Evolutionary conservation across 2,329 filamentous ascomycete species (phyloP), one percentile per base, ranked within the genome.

Genomic region (Lizonia empirigonia): DNA sequence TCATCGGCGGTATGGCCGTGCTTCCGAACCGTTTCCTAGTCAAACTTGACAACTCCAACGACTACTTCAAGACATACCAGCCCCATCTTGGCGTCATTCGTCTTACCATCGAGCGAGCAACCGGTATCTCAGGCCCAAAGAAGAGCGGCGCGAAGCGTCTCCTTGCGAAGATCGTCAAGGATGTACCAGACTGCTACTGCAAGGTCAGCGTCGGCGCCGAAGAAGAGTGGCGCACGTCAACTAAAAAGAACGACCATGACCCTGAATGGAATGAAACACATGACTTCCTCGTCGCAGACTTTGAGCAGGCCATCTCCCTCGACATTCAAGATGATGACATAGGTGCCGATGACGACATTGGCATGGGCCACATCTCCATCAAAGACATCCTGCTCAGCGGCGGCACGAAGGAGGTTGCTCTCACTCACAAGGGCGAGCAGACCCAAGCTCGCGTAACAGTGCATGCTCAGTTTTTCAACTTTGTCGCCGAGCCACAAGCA

Each of bases 21-120:
- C 73, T 80, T 9, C 78, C 78, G 7, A 80, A 80, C 61, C 77
- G 78, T 37, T 78, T 74, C 65, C 72, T 80, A 10, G 74, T 79
- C 60, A 80, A 80, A 62, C 69, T 80, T 7, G 76, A 78, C 59
- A 49, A 63, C 51, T 73, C 69, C 52, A 77, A 73, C 60, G 77
- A 80, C 67, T 80, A 74, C 62, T 79, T 80, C 72, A 74, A 74
- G 63, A 77, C 77, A 0, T 78, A 77, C 64, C 71, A 77, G 37
- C 74, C 71, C 13, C 74, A 75, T 18, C 56, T 74, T 5, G 78
- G 78, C 35, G 66, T 76, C 5, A 55, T 80, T 8, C 77, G 77
- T 12, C 56, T 80, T 4, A 80, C 76, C 0, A 54, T 80, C 22
- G 74, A 74, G 48, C 72, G 68, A 32, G 76, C 76, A 2, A 70